Evolutionary conservation across 176 grass and related monocot species (phyloP).

Genomic region (Triticum urartu): DNA sequence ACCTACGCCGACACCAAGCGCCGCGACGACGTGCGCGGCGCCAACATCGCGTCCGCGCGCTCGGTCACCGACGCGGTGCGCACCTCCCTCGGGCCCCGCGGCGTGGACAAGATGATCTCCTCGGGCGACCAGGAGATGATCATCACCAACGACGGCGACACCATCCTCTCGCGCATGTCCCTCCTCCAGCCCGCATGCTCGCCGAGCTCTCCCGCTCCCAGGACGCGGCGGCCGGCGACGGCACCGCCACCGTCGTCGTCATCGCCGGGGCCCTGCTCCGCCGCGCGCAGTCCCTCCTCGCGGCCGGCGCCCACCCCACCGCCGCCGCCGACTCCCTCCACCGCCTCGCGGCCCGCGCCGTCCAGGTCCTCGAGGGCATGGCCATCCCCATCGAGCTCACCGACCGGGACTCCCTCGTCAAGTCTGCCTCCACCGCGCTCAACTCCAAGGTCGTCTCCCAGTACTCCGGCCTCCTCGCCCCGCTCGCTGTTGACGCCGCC

Average conservation of each 20-base stretch:
- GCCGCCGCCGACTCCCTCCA: neutral
- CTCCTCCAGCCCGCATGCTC: neutral
- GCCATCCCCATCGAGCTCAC: conserved; percentile 34
- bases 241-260: neutral
- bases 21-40: too few relatives aligned
- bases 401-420: conserved; percentile 46
- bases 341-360: neutral
- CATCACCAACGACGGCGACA: neutral
- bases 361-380: neutral
- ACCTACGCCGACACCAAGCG: too few relatives aligned
- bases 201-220: neutral
- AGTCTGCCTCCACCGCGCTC: conserved; percentile 46
- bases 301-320: neutral
- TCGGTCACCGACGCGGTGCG: neutral
- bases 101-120: neutral
- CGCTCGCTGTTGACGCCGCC: conserved; percentile 69
- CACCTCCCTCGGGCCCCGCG: neutral
- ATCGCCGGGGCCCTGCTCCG: neutral
- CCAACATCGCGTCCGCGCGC: too few relatives aligned
- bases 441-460: conserved; percentile 91
- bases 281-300: neutral
- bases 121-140: neutral
- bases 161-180: neutral
- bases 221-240: neutral
- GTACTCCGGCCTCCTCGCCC: conserved; percentile 82